These are phyloP conservation scores for Alternaria metachromatica DNA, from an alignment of 2,329 filamentous ascomycete species.

Conservation along the genomic window DNA sequence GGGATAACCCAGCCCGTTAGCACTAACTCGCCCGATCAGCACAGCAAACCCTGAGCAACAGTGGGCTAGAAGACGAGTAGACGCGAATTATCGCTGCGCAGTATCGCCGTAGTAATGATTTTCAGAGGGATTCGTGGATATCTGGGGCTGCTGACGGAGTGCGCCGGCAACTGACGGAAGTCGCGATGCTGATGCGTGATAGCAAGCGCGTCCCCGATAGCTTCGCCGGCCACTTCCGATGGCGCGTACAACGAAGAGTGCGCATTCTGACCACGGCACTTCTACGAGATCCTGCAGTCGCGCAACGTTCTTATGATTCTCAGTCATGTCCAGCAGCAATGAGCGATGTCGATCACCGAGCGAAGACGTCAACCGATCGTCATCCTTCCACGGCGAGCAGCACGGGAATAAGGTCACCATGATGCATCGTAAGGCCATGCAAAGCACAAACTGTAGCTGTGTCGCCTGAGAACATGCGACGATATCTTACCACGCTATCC, in stretches of 20 bases:
- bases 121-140: constrained; percentile 20
- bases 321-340: not conserved
- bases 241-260: not conserved
- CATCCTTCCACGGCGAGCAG: not conserved
- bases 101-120: constrained; percentile 15
- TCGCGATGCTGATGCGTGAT: constrained; percentile 27
- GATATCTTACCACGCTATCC: not conserved
- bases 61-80: constrained; percentile 2
- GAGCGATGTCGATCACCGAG: not conserved
- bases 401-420: not conserved
- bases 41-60: constrained; percentile 17
- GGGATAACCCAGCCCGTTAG: constrained; percentile 20
- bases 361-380: constrained; percentile 4
- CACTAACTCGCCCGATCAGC: constrained; percentile 20
- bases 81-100: not conserved
- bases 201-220: constrained; percentile 3
- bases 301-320: not conserved
- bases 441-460: not conserved
- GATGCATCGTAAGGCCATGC: not conserved
- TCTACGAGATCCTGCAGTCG: not conserved
- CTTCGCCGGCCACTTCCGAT: constrained; percentile 20
- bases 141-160: constrained; percentile 28
- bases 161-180: constrained; percentile 35
- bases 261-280: constrained; percentile 2
- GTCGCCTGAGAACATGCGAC: not conserved